phyloP scores from a whole-genome alignment of 441 rosid genomes.

The Jatropha multifida region DNA sequence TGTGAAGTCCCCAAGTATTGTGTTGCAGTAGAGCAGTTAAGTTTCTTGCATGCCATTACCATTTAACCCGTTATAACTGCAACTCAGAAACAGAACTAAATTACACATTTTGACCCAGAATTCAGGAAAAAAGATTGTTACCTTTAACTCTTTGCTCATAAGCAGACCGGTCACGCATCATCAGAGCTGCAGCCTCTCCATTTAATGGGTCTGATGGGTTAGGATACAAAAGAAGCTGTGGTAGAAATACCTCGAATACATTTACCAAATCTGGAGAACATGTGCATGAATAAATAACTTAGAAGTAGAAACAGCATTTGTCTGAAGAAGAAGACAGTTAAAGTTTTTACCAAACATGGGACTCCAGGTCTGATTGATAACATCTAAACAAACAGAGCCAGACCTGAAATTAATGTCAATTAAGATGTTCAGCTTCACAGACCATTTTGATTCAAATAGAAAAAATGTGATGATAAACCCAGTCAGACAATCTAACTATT shows the following conservation, averaged over 20 bases:
- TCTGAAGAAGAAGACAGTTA: not conserved
- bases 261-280: slow-evolving; percentile 75
- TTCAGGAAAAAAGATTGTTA: slow-evolving; percentile 18
- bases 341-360: slow-evolving; percentile 84
- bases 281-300: slow-evolving; percentile 6
- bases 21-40: not conserved
- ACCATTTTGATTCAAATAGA: slow-evolving; percentile 12
- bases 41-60: not conserved
- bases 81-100: not conserved
- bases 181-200: slow-evolving; percentile 93
- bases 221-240: slow-evolving; percentile 94
- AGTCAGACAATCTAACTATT: not conserved
- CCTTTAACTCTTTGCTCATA: slow-evolving; percentile 91
- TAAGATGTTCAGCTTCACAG: slow-evolving; percentile 12
- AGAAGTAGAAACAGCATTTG: not conserved
- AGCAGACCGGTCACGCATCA: slow-evolving; percentile 83
- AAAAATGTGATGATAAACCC: not conserved
- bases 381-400: slow-evolving; percentile 96
- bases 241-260: slow-evolving; percentile 93
- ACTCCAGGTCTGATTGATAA: slow-evolving; percentile 95
- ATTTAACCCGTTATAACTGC: not conserved
- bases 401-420: slow-evolving; percentile 54
- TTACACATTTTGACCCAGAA: not conserved
- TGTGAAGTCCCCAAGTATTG: not conserved
- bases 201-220: slow-evolving; percentile 93